Percentiles rank a stretch among this genome's conserved stretches.
These are phyloP conservation scores for Pleurotus sapidus DNA, from an alignment of 768 basidiomycete genomes.

Conservation along the genomic window DNA sequence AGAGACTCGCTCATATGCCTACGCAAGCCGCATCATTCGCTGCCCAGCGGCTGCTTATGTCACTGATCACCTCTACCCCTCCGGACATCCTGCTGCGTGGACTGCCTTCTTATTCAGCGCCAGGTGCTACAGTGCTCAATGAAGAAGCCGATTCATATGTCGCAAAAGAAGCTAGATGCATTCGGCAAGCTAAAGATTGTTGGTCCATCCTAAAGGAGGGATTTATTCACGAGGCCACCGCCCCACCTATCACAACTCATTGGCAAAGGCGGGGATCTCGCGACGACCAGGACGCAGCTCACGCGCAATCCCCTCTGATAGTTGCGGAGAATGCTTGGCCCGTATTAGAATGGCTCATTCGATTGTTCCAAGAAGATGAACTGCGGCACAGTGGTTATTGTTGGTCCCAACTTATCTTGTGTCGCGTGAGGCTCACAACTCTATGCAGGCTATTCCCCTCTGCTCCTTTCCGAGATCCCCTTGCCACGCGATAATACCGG, in stretches of 20 bases:
- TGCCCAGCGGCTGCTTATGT: constrained; percentile 51
- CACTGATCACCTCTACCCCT: constrained; percentile 54
- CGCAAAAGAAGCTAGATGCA: constrained; percentile 49
- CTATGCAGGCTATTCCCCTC: constrained; percentile 39
- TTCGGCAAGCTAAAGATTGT: constrained; percentile 51
- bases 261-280: constrained; percentile 27
- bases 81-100: constrained; percentile 52
- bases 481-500: constrained; percentile 42
- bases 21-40: constrained; percentile 44
- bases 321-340: constrained; percentile 70
- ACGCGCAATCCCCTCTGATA: constrained; percentile 14
- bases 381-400: constrained; percentile 20
- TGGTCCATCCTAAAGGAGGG: constrained; percentile 62
- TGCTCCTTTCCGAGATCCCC: constrained; percentile 60
- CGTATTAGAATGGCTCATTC: constrained; percentile 65
- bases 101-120: constrained; percentile 43
- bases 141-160: constrained; percentile 56
- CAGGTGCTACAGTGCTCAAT: constrained; percentile 14
- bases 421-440: not conserved
- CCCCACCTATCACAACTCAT: constrained; percentile 23
- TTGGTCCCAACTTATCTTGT: constrained; percentile 21
- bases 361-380: constrained; percentile 70
- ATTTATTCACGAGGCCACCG: constrained; percentile 38
- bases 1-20: constrained; percentile 33
- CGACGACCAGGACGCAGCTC: constrained; percentile 23